Conservation (phyloP, 1,284 basidiomycete genomes). For the Quambalaria eucalypti region DNA sequence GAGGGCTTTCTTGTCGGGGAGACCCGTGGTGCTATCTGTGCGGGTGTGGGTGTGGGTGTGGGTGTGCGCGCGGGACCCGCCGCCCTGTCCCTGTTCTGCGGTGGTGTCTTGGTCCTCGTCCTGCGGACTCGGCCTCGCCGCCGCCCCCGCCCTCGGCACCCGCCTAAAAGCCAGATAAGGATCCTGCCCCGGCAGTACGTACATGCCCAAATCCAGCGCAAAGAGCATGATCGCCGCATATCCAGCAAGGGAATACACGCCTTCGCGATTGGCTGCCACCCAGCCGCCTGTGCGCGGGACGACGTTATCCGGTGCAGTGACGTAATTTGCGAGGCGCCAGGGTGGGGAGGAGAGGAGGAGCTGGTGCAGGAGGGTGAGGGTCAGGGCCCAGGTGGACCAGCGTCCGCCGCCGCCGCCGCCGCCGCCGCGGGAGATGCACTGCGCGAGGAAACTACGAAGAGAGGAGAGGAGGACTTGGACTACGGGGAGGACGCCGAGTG, state of each 20-base stretch:
- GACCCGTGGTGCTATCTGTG: no score
- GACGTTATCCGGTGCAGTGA: neutral
- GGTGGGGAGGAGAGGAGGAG: neutral
- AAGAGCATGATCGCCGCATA: constrained; percentile 83
- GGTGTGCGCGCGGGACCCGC: no score
- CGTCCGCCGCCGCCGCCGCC: no score
- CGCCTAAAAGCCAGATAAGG: constrained; percentile 49
- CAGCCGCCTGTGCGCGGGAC: constrained; percentile 49
- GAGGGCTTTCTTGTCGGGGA: no score
- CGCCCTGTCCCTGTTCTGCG: no score
- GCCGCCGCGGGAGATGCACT: no score
- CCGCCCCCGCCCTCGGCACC: neutral
- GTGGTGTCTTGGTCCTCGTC: neutral
- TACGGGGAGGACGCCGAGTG: constrained; percentile 70
- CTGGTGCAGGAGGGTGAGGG: neutral
- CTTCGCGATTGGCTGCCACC: constrained; percentile 82
- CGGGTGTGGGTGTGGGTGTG: no score
- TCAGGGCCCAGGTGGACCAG: neutral
- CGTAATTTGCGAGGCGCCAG: no score
- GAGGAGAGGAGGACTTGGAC: no score
- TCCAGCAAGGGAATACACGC: constrained; percentile 70
- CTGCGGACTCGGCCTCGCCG: neutral
- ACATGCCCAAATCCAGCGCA: constrained; percentile 70
- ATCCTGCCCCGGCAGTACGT: constrained; percentile 63
- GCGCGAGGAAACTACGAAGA: no score